Base-by-base conservation (phyloP, 352 stramenopile species). In the Peronospora belbahrii region DNA sequence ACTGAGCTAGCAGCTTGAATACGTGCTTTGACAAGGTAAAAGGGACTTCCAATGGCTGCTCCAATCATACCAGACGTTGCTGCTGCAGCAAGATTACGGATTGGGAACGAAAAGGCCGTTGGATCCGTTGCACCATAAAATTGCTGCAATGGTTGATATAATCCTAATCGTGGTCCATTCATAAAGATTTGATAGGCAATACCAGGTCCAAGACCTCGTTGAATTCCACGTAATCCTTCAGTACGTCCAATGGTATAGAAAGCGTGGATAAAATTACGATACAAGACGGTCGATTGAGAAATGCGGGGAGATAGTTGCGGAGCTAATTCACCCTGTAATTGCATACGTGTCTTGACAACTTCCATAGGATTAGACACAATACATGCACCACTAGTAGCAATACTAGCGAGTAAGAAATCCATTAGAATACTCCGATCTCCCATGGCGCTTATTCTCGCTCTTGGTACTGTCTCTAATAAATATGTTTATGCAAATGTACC, bases 311-410 rank as follows among this genome's bases (percentile, higher is more conserved):
- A 72, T 62, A 25, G 69, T 74, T 42, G n/a, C n/a, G 70, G 66
- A 13, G 78, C 69, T 19, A 94, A 67, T 48, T 94, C 82, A 13
- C 80, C 82, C 61, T 94, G 82, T 27, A 94, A 57, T 63, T 94
- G 82, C 82, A 94, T 91, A 50, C 82, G 82, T 44, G 82, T 94
- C 74, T 94, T 94, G 51, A 94, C 72, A 33, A 92, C 80, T 56
- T 94, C 82, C 79, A 94, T 92, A n/a, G 82, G 82, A 51, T 94
- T 94, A 27, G 82, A 94, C 28, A 86, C 63, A 15, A 94, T 52
- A 27, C 68, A 85, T 6, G 82, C 80, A 31, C 67, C 61, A 52
- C 74, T 76, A 4, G 82, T 88, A 18, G 82, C 71, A 11, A 71
- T 25, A 42, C 70, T 81, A 14, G 69, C 82, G 42, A 94, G 57